Base-by-base conservation (phyloP, 2,329 filamentous ascomycete genomes). In the Pseudopyricularia javanii region DNA sequence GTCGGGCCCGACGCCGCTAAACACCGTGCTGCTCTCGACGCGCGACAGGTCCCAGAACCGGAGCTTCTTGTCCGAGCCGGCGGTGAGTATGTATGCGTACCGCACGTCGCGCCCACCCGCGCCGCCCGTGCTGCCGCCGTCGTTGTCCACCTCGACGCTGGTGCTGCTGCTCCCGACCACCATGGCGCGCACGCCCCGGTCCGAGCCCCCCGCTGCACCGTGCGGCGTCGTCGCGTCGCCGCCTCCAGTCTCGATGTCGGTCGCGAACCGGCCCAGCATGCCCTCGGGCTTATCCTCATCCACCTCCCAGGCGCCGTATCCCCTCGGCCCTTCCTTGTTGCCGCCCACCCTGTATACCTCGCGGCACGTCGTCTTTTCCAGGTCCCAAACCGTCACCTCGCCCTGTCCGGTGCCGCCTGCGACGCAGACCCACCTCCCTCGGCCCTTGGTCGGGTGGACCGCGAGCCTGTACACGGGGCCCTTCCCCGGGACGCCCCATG, bases 321-420 rank as follows among this genome's bases (percentile, higher is more conserved):
- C 78, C 61, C 81, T 84, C 1, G 76, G 70, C 0, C 70, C 71
- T 54, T 85, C 77, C 68, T 81, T 78, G 51, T 71, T 74, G 11
- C 79, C 79, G 2, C 82, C 78, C 65, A 65, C 85, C 69, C 89
- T 83, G 65, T 95, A 95, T 1, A 96, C 84, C 65, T 97, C 91
- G 55, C 88, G 81, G 62, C 93, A 98, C 47, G 86, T 78, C 7
- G 83, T 82, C 69, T 91, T 94, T 64, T 97, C 91, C 15, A 97
- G 74, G 62, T 97, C 93, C 93, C 93, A 98, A 1, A 95, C 86
- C 0, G 89, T 94, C 32, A 98, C 81, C 64, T 98, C 93, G 15
- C 89, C 89, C 56, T 88, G 83, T 4, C 83, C 86, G 7, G 87
- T 94, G 8, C 91, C 91, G 15, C 91, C 91, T 3, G 90, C 85